Base-by-base conservation (phyloP, 352 stramenopile genomes). In the Saprolegnia diclina region DNA sequence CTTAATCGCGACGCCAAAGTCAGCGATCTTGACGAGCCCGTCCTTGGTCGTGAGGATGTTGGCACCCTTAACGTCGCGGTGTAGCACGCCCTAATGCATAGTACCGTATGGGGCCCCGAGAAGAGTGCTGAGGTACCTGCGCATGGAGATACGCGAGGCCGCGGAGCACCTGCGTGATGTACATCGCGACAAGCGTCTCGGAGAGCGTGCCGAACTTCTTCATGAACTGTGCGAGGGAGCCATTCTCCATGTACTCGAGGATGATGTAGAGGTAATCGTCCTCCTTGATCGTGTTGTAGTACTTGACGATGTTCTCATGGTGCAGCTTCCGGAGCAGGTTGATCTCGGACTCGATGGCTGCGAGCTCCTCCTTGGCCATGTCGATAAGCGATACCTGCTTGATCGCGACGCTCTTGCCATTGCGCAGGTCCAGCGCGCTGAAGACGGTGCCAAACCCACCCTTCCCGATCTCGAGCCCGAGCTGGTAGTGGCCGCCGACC, bases 261-360 rank as follows among this genome's bases (percentile, higher is more conserved):
- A 95, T 84, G 68, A 95, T 95, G 71, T 93, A 91, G 21, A 95
- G 70, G 22, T 75, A 87, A 35, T 79, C 77, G 54, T 90, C 80
- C 50, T 85, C 92, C 74, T 90, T 88, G 77, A 98, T 96, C 29
- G 89, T 97, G 77, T 97, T 92, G 71, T 95, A 87, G 76, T 98
- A 98, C 78, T 97, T 96, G 72, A 98, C 93, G 50, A 98, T 97
- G 75, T 98, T 98, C 55, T 92, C 85, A 67, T 98, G 93, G 46
- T 97, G 92, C 19, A 98, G 77, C 73, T 96, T 97, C 64, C 88
- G 85, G 50, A 98, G 79, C 62, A 98, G 75, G 65, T 87, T 92
- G 71, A 98, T 95, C 77, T 98, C 92, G 68, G 76, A 87, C 78
- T 95, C 84, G 56, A 95, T 95, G 0, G 85, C 85, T 18, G 83